Percentiles rank a stretch among this genome's conserved stretches.
Evolutionary conservation across 495 filamentous ascomycete genomes (phyloP).

Genomic region (Cryomyces antarcticus): DNA sequence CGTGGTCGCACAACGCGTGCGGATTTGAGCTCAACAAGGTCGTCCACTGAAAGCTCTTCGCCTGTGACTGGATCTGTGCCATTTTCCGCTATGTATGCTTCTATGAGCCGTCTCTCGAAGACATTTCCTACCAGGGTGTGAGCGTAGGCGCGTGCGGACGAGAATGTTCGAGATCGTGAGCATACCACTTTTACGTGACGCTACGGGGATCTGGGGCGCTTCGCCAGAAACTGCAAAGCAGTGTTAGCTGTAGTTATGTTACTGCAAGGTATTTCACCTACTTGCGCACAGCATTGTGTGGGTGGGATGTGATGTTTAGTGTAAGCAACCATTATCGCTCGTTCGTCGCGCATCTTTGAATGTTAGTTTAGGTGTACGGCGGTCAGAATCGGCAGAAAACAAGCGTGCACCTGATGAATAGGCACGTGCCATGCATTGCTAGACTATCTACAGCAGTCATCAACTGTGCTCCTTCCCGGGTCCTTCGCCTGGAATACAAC

Average conservation of each 20-base stretch:
- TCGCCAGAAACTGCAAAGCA: slow-evolving; percentile 68
- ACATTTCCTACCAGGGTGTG: slow-evolving; percentile 40
- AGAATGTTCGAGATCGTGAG: slow-evolving; percentile 4
- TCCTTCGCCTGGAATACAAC: too few relatives aligned
- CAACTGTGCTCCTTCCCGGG: too few relatives aligned
- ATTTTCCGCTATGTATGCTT: slow-evolving; percentile 85
- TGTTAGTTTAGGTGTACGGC: too few relatives aligned
- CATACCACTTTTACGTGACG: slow-evolving; percentile 82
- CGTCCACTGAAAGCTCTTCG: slow-evolving; percentile 68
- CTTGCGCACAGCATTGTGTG: too few relatives aligned
- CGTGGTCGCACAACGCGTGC: slow-evolving; percentile 65
- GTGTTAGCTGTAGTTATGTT: neutral
- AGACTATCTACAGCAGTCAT: too few relatives aligned
- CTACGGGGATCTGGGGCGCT: slow-evolving; percentile 84
- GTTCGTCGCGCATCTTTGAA: too few relatives aligned
- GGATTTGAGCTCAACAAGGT: slow-evolving; percentile 73
- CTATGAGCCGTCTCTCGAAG: slow-evolving; percentile 87
- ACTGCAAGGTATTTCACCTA: too few relatives aligned
- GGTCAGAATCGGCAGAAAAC: too few relatives aligned
- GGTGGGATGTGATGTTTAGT: too few relatives aligned
- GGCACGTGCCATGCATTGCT: too few relatives aligned
- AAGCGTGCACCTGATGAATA: too few relatives aligned
- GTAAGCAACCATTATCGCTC: too few relatives aligned
- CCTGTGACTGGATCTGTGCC: slow-evolving; percentile 85
- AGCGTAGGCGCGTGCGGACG: neutral